Base-by-base conservation (phyloP, 352 stramenopile species). In the Aphanomyces cochlioides region DNA sequence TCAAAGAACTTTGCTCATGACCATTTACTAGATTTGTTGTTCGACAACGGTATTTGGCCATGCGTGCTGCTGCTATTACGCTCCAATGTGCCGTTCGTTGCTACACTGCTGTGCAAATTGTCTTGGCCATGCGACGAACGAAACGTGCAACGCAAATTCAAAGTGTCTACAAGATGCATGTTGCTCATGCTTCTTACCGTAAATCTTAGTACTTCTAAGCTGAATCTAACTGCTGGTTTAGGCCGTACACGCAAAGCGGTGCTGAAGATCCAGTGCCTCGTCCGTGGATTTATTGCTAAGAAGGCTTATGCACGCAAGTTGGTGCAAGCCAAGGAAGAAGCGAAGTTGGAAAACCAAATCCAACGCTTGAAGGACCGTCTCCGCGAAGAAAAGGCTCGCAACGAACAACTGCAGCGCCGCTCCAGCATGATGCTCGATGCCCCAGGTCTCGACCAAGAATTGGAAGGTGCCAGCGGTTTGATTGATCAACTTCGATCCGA, bases 301-400 rank as follows among this genome's bases (percentile, higher is more conserved):
- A 87, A 87, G 41, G 80, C 82, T 8, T 95, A 88, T 66, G 83
- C 79, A 0, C 81, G 88, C 57, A 70, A 93, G 13, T 82, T 92
- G 58, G 82, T 82, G 45, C 91, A 98, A 59, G 91, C 94, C 7
- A 91, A 95, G 67, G 90, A 98, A 69, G 91, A 98, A 72, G 93
- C 93, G 41, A 98, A 98, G 79, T 78, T 98, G 1, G 94, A 98
- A 75, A 98, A 98, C 78, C 93, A 98, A 78, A 95, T 98, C 59
- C 83, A 90, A 61, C 72, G 95, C 58, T 78, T 98, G 28, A 95
- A 98, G 82, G 84, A 87, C 63, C 93, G 96, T 48, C 75, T 98
- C 45, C 79, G 96, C 61, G 88, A 97, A 70, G 94, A 97, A 45
- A 83, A 96, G 67, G 89, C 89, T 21, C 86, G 89, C 57, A 84